These are phyloP conservation scores for Tylopilus vinaceipallidus DNA, from an alignment of 768 basidiomycete genomes.

Conservation along the genomic window DNA sequence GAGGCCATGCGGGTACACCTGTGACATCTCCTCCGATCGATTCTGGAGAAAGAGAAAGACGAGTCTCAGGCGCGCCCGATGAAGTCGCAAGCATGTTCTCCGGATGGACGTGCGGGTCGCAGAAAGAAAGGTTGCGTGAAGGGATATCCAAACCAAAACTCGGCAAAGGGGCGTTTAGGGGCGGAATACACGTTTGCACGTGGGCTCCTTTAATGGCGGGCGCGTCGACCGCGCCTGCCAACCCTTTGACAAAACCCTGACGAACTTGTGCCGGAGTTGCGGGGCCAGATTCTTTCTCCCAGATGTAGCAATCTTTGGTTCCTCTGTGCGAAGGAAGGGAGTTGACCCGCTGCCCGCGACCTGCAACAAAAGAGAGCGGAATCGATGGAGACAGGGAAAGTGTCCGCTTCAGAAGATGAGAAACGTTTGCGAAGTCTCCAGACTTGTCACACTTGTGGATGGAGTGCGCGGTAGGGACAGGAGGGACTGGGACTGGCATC, in stretches of 20 bases:
- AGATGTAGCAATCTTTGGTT: constrained; percentile 62
- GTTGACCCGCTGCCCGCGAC: constrained; percentile 71
- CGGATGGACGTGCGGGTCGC: constrained; percentile 21
- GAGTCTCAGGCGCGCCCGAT: neutral
- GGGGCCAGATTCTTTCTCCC: constrained; percentile 50
- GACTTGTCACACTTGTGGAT: constrained; percentile 58
- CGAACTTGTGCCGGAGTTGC: constrained; percentile 15
- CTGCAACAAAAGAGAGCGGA: constrained; percentile 62
- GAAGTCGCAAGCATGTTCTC: neutral
- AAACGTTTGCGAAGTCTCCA: constrained; percentile 39
- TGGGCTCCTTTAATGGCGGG: constrained; percentile 80
- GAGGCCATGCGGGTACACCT: constrained; percentile 17
- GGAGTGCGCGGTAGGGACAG: constrained; percentile 56
- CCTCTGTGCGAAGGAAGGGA: constrained; percentile 72
- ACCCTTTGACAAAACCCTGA: constrained; percentile 72
- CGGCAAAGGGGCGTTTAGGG: constrained; percentile 40
- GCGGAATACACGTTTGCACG: constrained; percentile 86
- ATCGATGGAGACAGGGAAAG: constrained; percentile 59
- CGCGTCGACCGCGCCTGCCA: constrained; percentile 75
- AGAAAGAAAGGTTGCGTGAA: constrained; percentile 25
- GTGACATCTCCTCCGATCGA: constrained; percentile 3
- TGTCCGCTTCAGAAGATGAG: constrained; percentile 50
- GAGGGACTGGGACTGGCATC: constrained; percentile 88
- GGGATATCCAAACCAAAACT: constrained; percentile 14
- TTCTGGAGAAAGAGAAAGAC: constrained; percentile 13